Conservation (phyloP, 2,329 filamentous ascomycete species). For the Triangularia verruculosa region DNA sequence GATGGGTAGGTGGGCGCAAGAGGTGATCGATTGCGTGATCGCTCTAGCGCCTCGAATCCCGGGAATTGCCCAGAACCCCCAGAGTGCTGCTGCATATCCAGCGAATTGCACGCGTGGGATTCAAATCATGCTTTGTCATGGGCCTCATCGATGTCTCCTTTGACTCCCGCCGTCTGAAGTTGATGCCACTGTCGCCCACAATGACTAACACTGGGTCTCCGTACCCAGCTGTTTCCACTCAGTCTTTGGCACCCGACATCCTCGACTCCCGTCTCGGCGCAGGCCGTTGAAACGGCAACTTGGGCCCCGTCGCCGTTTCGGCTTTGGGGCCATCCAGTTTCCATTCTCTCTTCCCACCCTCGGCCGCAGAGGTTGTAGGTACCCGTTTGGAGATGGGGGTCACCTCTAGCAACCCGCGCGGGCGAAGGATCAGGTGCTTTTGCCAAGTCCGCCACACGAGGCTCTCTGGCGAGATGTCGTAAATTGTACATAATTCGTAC, state of each 20-base stretch:
- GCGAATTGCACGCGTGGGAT: constrained; percentile 29
- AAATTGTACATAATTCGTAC: constrained; percentile 11
- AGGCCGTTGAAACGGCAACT: not conserved
- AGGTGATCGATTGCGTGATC: constrained; percentile 35
- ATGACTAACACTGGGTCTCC: constrained; percentile 1
- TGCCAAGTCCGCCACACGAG: constrained; percentile 9
- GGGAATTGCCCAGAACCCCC: constrained; percentile 25
- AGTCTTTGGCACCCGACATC: not conserved
- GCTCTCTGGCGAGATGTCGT: constrained; percentile 4
- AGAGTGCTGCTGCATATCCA: constrained; percentile 20
- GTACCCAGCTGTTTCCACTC: not conserved
- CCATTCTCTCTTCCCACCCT: not conserved
- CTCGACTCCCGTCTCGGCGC: not conserved
- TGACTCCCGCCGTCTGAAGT: not conserved
- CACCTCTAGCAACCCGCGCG: not conserved
- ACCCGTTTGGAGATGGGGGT: not conserved
- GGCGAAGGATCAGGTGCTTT: not conserved
- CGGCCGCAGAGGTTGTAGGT: too few species aligned
- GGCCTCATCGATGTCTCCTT: not conserved
- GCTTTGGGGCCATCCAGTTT: not conserved
- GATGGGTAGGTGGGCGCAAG: constrained; percentile 17
- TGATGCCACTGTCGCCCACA: not conserved
- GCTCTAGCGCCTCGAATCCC: constrained; percentile 29
- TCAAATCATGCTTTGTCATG: constrained; percentile 28
- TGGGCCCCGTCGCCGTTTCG: not conserved